Conservation (phyloP, 257 asterid genomes). For the Nemophila menziesii region DNA sequence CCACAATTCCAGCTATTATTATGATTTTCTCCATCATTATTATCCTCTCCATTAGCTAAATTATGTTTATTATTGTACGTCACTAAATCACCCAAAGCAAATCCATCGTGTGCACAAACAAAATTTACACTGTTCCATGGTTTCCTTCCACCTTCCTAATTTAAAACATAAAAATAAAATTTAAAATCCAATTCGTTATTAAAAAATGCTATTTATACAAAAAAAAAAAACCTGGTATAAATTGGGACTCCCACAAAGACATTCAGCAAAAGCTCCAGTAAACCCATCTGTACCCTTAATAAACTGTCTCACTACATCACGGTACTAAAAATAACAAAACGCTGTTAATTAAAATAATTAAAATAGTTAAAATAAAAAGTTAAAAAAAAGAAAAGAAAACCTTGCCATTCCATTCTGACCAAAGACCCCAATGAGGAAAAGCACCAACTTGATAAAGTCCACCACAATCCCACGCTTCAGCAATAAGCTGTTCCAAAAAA, state of each 20-base stretch:
- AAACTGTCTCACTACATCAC: constrained; percentile 83
- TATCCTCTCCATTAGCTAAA: constrained; percentile 86
- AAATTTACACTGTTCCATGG: constrained; percentile 97
- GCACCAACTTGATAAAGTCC: constrained; percentile 96
- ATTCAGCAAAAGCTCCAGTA: constrained; percentile 92
- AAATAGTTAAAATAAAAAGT: background rate
- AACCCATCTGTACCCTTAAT: constrained; percentile 96
- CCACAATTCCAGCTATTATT: constrained; percentile 99
- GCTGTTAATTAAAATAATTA: background rate
- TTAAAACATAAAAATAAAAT: constrained; percentile 15
- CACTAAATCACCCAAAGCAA: constrained; percentile 92
- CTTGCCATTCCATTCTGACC: constrained; percentile 99
- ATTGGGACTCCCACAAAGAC: constrained; percentile 96
- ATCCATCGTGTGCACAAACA: constrained; percentile 93
- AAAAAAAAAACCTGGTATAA: constrained; percentile 90
- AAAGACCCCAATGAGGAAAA: constrained; percentile 93
- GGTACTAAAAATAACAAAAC: constrained; percentile 47
- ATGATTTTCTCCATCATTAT: constrained; percentile 92
- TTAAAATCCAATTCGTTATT: background rate
- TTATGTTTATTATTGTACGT: constrained; percentile 85
- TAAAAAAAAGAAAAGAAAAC: constrained; percentile 20
- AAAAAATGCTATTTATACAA: constrained; percentile 5
- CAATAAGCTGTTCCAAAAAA: constrained; percentile 57
- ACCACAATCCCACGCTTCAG: constrained; percentile 99
- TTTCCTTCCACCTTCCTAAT: constrained; percentile 92